A percentile compares a stretch with the other conserved stretches of the same genome.
phyloP scores from a whole-genome alignment of 495 filamentous ascomycete species.

The Barbatosphaeria neglecta region DNA sequence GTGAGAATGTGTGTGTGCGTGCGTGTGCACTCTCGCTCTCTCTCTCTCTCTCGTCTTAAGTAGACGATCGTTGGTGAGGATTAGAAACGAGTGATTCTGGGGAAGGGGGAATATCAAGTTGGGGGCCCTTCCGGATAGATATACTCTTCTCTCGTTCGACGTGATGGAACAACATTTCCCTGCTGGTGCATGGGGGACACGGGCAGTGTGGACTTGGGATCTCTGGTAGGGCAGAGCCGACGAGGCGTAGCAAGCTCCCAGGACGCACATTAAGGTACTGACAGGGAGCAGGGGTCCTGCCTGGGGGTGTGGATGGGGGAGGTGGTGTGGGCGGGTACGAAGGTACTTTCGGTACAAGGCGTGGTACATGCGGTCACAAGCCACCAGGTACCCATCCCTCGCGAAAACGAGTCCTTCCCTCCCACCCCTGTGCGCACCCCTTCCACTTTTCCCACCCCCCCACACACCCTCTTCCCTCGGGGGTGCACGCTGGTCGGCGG shows the following conservation, averaged over 20 bases:
- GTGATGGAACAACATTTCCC: neutral
- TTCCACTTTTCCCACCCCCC: neutral
- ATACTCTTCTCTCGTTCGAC: neutral
- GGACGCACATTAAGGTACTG: neutral
- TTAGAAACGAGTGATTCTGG: neutral
- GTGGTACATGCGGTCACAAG: neutral
- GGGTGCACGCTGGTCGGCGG: neutral
- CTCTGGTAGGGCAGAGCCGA: neutral
- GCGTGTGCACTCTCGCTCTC: neutral
- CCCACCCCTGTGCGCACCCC: neutral
- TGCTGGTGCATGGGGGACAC: neutral
- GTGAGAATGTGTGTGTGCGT: neutral
- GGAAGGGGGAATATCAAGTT: neutral
- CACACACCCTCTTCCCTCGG: neutral
- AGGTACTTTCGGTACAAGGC: neutral
- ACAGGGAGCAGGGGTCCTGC: neutral
- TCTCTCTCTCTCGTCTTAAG: neutral
- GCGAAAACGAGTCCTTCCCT: neutral
- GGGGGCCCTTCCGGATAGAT: neutral
- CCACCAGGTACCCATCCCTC: neutral
- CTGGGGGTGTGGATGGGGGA: neutral
- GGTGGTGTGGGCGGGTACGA: neutral
- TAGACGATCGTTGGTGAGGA: neutral
- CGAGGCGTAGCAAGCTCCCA: neutral
- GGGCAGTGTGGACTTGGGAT: neutral